Evolutionary conservation across 2,329 filamentous ascomycete species (phyloP), one percentile per base, ranked within the genome.

Genomic region (Aspergillus sergii): DNA sequence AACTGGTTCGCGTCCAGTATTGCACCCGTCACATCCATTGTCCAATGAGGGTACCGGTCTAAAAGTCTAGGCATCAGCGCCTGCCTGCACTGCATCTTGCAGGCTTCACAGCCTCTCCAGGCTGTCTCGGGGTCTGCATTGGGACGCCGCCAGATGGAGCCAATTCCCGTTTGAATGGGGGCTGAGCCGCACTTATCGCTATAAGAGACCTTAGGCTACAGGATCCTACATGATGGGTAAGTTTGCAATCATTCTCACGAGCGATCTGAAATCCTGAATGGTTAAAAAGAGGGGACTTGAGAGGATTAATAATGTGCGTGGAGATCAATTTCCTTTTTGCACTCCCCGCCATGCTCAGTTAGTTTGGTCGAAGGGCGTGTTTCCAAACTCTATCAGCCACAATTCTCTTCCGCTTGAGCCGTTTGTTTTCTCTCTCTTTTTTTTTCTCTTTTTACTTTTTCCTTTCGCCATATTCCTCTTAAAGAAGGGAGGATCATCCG

Each of bases 291-390:
- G 21, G 32, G 32, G 16, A 2, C 30, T 23, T 26, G n/a, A 19
- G 32, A 19, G 34, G 51, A 55, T 55, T 55, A 55, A 55, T 55
- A 55, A 55, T 55, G 48, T 55, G 11, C 34, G 21, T 55, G 51
- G 32, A 54, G 51, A 59, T 41, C 67, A 69, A 28, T 58, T 65
- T 57, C 72, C 71, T 48, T 72, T 68, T 55, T 36, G 3, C 45
- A 63, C 61, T 72, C 71, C 71, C 72, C 72, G 71, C 70, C 43
- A 53, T 65, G 55, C 60, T 34, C 46, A 58, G 39, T 41, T 41
- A 58, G 51, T 46, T 58, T 57, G 60, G 55, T 61, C 59, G 34
- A 61, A 62, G 60, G 60, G 51, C 32, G 32, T 54, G 30, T 53
- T 39, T 46, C 41, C 55, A 62, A 62, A 62, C 60, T 62, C 41